Percentiles rank a stretch among this genome's conserved stretches.
phyloP scores from a whole-genome alignment of 202 grass and related monocot genomes.

The Carex sylvatica region DNA sequence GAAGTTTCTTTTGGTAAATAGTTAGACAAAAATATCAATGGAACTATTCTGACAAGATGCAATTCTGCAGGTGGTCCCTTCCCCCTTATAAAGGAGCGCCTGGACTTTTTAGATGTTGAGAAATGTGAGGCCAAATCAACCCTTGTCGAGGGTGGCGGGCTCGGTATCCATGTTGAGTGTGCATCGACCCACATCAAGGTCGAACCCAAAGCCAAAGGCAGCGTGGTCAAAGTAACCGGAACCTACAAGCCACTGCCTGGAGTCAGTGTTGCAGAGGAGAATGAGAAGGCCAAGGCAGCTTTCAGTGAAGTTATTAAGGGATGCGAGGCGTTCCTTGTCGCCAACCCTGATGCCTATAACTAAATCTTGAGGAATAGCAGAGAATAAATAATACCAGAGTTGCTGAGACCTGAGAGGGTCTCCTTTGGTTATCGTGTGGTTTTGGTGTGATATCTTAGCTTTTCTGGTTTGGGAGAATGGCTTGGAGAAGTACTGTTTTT shows the following conservation, averaged over 20 bases:
- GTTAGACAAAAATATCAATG: too few relatives aligned
- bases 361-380: constrained; percentile 7
- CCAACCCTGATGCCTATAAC: constrained; percentile 53
- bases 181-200: constrained; percentile 59
- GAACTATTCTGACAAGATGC: too few relatives aligned
- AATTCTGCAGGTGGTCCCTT: constrained; percentile 33
- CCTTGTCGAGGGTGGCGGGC: constrained; percentile 49
- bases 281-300: constrained; percentile 41
- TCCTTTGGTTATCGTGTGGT: background rate
- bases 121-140: constrained; percentile 52
- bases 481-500: background rate
- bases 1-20: background rate
- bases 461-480: background rate
- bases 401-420: background rate
- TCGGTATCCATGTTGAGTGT: constrained; percentile 40
- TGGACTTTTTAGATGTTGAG: constrained; percentile 52
- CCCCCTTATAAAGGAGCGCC: constrained; percentile 46
- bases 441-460: background rate
- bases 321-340: constrained; percentile 43
- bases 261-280: constrained; percentile 29
- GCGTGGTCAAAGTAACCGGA: constrained; percentile 42
- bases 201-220: constrained; percentile 38
- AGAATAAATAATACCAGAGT: background rate
- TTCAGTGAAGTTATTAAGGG: constrained; percentile 43
- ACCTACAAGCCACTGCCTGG: constrained; percentile 46